Evolutionary conservation across 176 grass and related monocot genomes (phyloP).

Genomic region (Canna indica): DNA sequence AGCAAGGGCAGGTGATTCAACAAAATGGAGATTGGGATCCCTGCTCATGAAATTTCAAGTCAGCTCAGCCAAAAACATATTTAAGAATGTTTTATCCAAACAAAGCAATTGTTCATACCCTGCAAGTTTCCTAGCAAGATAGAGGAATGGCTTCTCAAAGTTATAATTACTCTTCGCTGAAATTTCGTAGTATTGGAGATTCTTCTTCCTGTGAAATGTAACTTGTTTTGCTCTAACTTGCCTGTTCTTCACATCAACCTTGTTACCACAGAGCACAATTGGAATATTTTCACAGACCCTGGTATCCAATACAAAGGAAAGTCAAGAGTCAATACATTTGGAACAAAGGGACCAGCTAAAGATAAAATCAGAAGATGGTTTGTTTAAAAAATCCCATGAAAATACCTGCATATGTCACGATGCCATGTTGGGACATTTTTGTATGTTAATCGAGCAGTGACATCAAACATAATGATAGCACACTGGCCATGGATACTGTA

Average conservation of each 20-base stretch:
- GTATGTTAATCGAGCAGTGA: constrained; percentile 24
- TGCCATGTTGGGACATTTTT: constrained; percentile 45
- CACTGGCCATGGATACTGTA: no score
- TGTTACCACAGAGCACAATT: constrained; percentile 37
- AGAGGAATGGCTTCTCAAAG: constrained; percentile 36
- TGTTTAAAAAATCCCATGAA: no score
- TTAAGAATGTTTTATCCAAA: no score
- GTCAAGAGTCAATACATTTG: no score
- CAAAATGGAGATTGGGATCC: constrained; percentile 33
- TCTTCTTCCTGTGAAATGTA: constrained; percentile 43
- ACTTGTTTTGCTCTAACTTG: constrained; percentile 36
- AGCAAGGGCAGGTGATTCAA: constrained; percentile 39
- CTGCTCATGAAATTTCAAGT: no score
- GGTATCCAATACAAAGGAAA: neutral
- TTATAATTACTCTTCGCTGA: constrained; percentile 43
- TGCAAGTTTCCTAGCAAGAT: constrained; percentile 37
- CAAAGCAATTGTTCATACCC: constrained; percentile 21
- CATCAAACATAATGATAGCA: no score
- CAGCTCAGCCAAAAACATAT: no score
- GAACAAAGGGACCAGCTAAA: no score
- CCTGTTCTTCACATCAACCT: constrained; percentile 37
- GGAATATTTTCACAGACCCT: neutral
- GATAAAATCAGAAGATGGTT: no score
- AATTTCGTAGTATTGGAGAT: constrained; percentile 40
- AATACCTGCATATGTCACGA: neutral